Base-by-base conservation (phyloP, 2,329 filamentous ascomycete genomes). In the Aspergillus sp. region DNA sequence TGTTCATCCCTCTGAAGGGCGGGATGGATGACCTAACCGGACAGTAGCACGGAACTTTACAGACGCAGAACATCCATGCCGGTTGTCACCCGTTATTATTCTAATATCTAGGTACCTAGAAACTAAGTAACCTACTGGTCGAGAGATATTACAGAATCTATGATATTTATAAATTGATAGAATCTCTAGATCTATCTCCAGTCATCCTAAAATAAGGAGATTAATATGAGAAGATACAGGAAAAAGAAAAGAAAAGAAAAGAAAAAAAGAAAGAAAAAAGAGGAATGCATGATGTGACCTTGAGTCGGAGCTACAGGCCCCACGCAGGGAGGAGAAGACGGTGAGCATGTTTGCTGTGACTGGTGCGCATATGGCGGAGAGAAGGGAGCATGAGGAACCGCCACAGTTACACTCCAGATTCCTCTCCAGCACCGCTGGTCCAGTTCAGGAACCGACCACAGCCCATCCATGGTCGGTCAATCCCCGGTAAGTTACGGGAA, bases 271-370 rank as follows among this genome's bases (percentile, higher is more conserved):
- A 38, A 41, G 25, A 31, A 46, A 36, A 29, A 49, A 50, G 25
- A 50, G 36, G 50, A 43, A 56, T 58, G 56, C 49, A 54, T 58
- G 56, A 58, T 54, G 50, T 46, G 48, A 58, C 53, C 44, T 48
- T 43, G 51, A 49, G 47, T 38, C 45, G 52, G 42, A 46, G 43
- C 29, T 19, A 31, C 25, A 42, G 11, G 54, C 57, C 52, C 57
- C 57, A 55, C 52, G 29, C 43, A 49, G n/a, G 38, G 50, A 13
- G 40, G 41, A 55, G 45, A 54, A 58, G 53, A 59, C 57, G 53
- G 56, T 58, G 58, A 59, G 56, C 49, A 54, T 47, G 44, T 31
- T 36, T 42, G 45, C 34, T 55, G 45, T 50, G 40, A 45, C 25
- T 29, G 25, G 25, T 29, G 25, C 25, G 25, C 25, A 29, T 29